Evolutionary conservation across 2,329 filamentous ascomycete genomes (phyloP).

Genomic region (Amauroascus niger): DNA sequence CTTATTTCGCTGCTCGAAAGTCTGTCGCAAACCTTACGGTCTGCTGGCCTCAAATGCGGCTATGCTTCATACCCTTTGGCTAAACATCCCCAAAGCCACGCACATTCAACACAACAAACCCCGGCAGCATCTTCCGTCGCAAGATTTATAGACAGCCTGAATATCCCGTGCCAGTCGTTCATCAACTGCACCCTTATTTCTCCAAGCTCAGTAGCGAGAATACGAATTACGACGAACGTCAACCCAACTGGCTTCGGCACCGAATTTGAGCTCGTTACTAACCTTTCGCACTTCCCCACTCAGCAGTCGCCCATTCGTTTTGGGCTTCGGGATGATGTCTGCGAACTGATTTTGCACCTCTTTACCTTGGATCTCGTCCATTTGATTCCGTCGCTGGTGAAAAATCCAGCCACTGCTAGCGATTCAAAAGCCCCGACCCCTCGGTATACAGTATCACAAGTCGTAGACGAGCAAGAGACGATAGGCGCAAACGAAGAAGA

Average conservation of each 20-base stretch:
- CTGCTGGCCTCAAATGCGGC: slow-evolving; percentile 27
- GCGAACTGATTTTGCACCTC: slow-evolving; percentile 29
- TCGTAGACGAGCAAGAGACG: neutral
- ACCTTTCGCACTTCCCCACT: slow-evolving; percentile 25
- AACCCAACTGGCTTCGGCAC: slow-evolving; percentile 30
- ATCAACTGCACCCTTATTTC: slow-evolving; percentile 31
- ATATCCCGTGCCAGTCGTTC: slow-evolving; percentile 36
- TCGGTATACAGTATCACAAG: neutral
- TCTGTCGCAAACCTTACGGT: slow-evolving; percentile 25
- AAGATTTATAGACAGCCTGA: slow-evolving; percentile 34
- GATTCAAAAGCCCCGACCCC: neutral
- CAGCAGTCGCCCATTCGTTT: slow-evolving; percentile 25
- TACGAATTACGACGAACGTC: slow-evolving; percentile 32
- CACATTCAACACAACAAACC: slow-evolving; percentile 1
- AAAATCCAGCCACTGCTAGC: neutral
- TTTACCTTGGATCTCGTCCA: slow-evolving; percentile 33
- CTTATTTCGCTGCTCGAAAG: slow-evolving; percentile 28
- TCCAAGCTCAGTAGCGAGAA: slow-evolving; percentile 29
- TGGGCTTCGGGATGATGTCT: slow-evolving; percentile 28
- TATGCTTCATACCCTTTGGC: slow-evolving; percentile 19
- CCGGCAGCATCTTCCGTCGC: slow-evolving; percentile 26
- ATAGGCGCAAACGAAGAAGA: neutral
- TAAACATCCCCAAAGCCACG: neutral
- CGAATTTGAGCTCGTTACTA: slow-evolving; percentile 31
- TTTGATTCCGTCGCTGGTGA: slow-evolving; percentile 21